Conservation (phyloP, 2,329 filamentous ascomycete genomes). For the Xenosphaeropsis pyriputrescens region DNA sequence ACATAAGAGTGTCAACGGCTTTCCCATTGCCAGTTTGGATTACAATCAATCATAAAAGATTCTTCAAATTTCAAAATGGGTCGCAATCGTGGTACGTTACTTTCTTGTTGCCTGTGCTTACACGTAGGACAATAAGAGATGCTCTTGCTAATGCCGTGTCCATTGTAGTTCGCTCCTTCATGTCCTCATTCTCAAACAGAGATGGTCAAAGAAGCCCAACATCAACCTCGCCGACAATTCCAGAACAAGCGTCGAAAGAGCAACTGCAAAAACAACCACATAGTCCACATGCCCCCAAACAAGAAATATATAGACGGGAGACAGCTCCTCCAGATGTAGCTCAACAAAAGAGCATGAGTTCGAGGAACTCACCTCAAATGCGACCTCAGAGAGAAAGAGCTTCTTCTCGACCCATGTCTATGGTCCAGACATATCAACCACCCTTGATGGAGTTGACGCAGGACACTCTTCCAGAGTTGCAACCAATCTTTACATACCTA, state of each 20-base stretch:
- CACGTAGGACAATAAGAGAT: neutral
- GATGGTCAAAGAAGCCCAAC: slow-evolving; percentile 16
- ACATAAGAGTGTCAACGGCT: too few relatives aligned
- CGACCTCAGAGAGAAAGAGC: slow-evolving; percentile 25
- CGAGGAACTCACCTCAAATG: slow-evolving; percentile 11
- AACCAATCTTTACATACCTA: slow-evolving; percentile 84
- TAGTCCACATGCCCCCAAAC: too few relatives aligned
- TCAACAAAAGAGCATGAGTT: slow-evolving; percentile 11
- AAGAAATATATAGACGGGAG: too few relatives aligned
- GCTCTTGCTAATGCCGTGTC: slow-evolving; percentile 7
- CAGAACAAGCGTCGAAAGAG: slow-evolving; percentile 3
- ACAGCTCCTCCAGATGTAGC: slow-evolving; percentile 5
- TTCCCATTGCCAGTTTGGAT: too few relatives aligned
- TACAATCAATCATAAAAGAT: too few relatives aligned
- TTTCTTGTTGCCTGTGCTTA: neutral
- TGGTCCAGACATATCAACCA: slow-evolving; percentile 75
- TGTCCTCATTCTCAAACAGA: slow-evolving; percentile 58
- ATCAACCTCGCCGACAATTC: slow-evolving; percentile 2
- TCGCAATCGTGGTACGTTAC: slow-evolving; percentile 17
- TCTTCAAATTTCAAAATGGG: slow-evolving; percentile 13
- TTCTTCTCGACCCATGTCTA: slow-evolving; percentile 58
- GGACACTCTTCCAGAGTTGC: slow-evolving; percentile 82
- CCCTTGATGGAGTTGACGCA: slow-evolving; percentile 72
- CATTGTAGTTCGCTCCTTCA: slow-evolving; percentile 66
- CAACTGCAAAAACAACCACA: too few relatives aligned